These are phyloP conservation scores for Ogataea nonfermentans DNA, from an alignment of 805 yeast genomes.

Conservation along the genomic window DNA sequence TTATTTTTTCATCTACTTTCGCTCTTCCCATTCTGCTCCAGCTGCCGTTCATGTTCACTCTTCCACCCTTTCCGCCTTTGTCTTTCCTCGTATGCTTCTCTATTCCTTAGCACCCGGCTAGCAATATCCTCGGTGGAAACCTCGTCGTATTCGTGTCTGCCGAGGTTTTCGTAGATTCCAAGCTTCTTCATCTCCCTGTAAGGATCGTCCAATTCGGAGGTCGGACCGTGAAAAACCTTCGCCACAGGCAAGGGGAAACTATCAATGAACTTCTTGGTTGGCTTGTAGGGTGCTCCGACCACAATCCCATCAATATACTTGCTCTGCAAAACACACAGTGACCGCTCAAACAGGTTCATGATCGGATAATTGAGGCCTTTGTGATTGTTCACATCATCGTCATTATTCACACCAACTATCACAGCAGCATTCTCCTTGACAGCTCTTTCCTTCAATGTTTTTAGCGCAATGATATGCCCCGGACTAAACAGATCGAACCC, in stretches of 20 bases:
- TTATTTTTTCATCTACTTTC: neutral
- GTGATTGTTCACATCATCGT: conserved; percentile 48
- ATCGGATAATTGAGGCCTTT: conserved; percentile 72
- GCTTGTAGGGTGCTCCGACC: conserved; percentile 62
- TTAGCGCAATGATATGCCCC: conserved; percentile 80
- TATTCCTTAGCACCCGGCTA: conserved; percentile 65
- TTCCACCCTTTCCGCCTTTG: conserved; percentile 87
- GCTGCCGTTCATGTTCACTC: conserved; percentile 45
- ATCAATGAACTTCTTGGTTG: conserved; percentile 40
- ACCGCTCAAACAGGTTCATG: conserved; percentile 84
- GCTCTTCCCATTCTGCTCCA: conserved; percentile 10
- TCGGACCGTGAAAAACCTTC: conserved; percentile 59
- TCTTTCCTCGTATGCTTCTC: conserved; percentile 76
- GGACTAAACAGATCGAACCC: conserved; percentile 91
- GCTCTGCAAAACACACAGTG: conserved; percentile 86
- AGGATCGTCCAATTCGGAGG: conserved; percentile 36
- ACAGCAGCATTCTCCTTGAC: conserved; percentile 42
- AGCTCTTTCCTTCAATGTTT: conserved; percentile 43
- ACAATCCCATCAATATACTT: conserved; percentile 77
- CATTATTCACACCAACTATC: conserved; percentile 68
- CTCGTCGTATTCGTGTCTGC: conserved; percentile 57
- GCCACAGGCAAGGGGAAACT: conserved; percentile 35
- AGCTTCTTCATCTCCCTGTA: conserved; percentile 31
- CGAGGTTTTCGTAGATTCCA: conserved; percentile 41
- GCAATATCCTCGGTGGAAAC: conserved; percentile 73